A percentile compares a stretch with the other conserved stretches of the same genome.
phyloP scores from a whole-genome alignment of 192 early-diverging fungal genomes.

The Allomyces arbusculus region DNA sequence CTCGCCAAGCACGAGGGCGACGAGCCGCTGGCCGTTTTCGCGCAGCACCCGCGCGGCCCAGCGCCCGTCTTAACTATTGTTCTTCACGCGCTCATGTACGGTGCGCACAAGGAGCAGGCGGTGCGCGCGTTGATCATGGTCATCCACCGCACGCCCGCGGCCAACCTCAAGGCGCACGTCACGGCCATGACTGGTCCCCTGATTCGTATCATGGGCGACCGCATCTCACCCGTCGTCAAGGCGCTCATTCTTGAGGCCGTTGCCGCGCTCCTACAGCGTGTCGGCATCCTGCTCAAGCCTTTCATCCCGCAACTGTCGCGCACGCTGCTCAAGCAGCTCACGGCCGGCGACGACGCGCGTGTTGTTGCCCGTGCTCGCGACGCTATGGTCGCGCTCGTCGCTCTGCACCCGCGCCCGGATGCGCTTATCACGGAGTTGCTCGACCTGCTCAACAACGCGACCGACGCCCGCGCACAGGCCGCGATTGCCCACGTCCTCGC shows the following conservation, averaged over 20 bases:
- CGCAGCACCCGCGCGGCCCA: neutral
- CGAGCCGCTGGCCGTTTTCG: neutral
- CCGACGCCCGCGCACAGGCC: slow-evolving; percentile 19
- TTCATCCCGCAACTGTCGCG: slow-evolving; percentile 97
- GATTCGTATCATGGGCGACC: slow-evolving; percentile 93
- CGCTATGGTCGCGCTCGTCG: slow-evolving; percentile 50
- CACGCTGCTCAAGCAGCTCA: slow-evolving; percentile 77
- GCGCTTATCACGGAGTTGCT: slow-evolving; percentile 55
- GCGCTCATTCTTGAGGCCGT: slow-evolving; percentile 76
- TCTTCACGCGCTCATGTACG: slow-evolving; percentile 80
- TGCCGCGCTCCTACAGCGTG: slow-evolving; percentile 54
- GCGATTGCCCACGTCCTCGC: slow-evolving; percentile 7
- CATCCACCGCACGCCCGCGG: slow-evolving; percentile 46
- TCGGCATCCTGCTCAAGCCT: slow-evolving; percentile 74
- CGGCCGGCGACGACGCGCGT: slow-evolving; percentile 42
- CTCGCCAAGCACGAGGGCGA: slow-evolving; percentile 23
- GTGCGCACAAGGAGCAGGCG: slow-evolving; percentile 15
- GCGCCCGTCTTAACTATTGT: slow-evolving; percentile 72
- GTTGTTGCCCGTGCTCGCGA: slow-evolving; percentile 63
- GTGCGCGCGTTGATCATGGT: slow-evolving; percentile 9
- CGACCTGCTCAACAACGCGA: slow-evolving; percentile 37
- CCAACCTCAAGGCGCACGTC: slow-evolving; percentile 67
- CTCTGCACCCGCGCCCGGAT: slow-evolving; percentile 53
- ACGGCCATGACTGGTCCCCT: slow-evolving; percentile 91
- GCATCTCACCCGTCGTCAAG: slow-evolving; percentile 78